Evolutionary conservation across 345 rosid genomes (phyloP).

Genomic region (Linum tenue): DNA sequence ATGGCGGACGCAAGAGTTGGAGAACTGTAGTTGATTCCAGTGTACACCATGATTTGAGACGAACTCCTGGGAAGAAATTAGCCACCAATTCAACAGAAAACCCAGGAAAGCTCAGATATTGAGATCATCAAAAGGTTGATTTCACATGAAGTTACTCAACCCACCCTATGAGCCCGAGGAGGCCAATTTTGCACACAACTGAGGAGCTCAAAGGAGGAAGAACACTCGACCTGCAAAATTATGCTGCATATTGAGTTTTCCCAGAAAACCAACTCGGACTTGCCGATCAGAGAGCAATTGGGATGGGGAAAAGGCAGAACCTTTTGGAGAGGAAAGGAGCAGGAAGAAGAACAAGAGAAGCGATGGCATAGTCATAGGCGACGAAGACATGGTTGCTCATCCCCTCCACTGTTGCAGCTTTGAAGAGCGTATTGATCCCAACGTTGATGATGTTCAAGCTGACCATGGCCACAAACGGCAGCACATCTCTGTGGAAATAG

Average conservation of each 20-base stretch:
- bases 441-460: constrained; percentile 41
- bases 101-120: too few species aligned
- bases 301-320: constrained; percentile 17
- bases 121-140: too few species aligned
- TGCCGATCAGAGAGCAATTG: background rate
- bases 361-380: constrained; percentile 66
- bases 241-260: background rate
- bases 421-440: constrained; percentile 62
- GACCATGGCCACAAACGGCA: constrained; percentile 42
- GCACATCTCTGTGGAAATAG: constrained; percentile 41
- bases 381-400: constrained; percentile 68
- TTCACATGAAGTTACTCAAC: too few species aligned
- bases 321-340: constrained; percentile 64
- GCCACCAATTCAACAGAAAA: too few species aligned
- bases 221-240: constrained; percentile 49
- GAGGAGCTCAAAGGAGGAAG: constrained; percentile 66
- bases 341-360: constrained; percentile 85
- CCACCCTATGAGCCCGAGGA: constrained; percentile 82
- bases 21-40: constrained; percentile 71
- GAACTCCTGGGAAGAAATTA: constrained; percentile 38
- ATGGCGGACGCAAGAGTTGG: constrained; percentile 94
- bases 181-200: constrained; percentile 49
- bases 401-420: constrained; percentile 25
- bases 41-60: constrained; percentile 73
- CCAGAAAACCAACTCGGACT: background rate